Evolutionary conservation across 176 grass and related monocot species (phyloP), one percentile per base, ranked within the genome.

Genomic region (Phyllostachys edulis): DNA sequence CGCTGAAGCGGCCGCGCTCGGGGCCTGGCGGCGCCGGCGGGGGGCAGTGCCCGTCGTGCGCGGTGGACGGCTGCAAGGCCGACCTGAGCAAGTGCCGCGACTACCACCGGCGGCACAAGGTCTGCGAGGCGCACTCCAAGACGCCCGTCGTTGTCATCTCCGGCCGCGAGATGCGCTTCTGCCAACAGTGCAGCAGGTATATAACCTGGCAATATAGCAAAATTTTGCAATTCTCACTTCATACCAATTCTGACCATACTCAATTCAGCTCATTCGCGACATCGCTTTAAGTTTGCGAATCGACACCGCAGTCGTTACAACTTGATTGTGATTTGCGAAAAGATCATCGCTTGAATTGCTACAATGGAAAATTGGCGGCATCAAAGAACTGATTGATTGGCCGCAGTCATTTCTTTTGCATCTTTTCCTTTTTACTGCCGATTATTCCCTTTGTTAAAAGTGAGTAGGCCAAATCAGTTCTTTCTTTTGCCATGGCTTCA

Each of bases 131-230:
- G 51, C 96, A 98, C 83, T 94, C 91, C 63, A 98, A 98, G 89
- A 93, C 96, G 17, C 87, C 96, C 32, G 50, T 94, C 67, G 96
- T 98, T 87, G 75, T 93, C 90, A 91, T 98, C 72, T 65, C 82
- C 51, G 93, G 96, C 61, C 72, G 86, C 15, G 91, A 98, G 78
- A 94, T 95, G 89, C 91, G 96, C 80, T 98, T 98, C 83, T 98
- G 96, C 85, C 96, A 98, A 66, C 96, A 98, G 85, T 98, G 96
- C 79, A 98, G 96, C 91, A 98, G 96, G 96, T 98, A 93, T 16
- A 41, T 5, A 24, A 41, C 21, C 37, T 6, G 4, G 0, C 34
- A 44, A 81, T 4, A 20, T 50, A 52, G 1, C 54, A 40, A 70
- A 15, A 10, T 18, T 26, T 54, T 21, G 23, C 47, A 45, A 24